phyloP scores from a whole-genome alignment of 495 filamentous ascomycete genomes.

The Umbilicaria muhlenbergii region DNA sequence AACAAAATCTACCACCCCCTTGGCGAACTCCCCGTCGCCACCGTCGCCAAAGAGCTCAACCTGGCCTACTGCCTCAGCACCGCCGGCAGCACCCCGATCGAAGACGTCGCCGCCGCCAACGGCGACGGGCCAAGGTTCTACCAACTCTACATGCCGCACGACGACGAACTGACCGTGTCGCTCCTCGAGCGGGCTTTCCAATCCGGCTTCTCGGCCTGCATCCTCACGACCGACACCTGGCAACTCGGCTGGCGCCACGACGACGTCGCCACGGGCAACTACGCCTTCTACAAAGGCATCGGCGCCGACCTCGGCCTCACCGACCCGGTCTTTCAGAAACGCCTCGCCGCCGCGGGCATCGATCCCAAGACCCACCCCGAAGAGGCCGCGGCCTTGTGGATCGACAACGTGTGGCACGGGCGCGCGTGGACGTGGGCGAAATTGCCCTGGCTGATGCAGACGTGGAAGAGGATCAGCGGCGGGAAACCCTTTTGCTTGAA shows the following conservation, averaged over 20 bases:
- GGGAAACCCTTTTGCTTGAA: slow-evolving; percentile 41
- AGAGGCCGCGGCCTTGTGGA: slow-evolving; percentile 41
- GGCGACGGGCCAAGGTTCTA: slow-evolving; percentile 34
- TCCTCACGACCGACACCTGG: slow-evolving; percentile 53
- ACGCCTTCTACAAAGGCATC: slow-evolving; percentile 44
- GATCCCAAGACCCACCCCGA: slow-evolving; percentile 34
- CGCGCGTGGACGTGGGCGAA: slow-evolving; percentile 43
- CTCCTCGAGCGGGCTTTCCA: slow-evolving; percentile 37
- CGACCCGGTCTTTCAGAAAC: slow-evolving; percentile 41
- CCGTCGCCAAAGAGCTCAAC: slow-evolving; percentile 39
- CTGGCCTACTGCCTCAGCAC: slow-evolving; percentile 42
- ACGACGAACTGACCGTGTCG: slow-evolving; percentile 41
- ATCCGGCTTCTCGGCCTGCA: slow-evolving; percentile 39
- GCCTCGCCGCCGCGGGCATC: slow-evolving; percentile 32
- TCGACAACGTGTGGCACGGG: slow-evolving; percentile 51
- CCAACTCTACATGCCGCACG: slow-evolving; percentile 51
- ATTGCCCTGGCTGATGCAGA: slow-evolving; percentile 35
- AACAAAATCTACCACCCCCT: slow-evolving; percentile 46
- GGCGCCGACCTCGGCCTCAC: slow-evolving; percentile 41
- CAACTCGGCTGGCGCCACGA: slow-evolving; percentile 50
- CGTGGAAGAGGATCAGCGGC: slow-evolving; percentile 35
- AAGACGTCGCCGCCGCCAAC: slow-evolving; percentile 42
- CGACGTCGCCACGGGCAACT: slow-evolving; percentile 40
- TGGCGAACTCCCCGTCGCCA: slow-evolving; percentile 42
- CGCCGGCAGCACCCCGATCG: slow-evolving; percentile 41